These are phyloP conservation scores for Neurospora tetraspora DNA, from an alignment of 495 filamentous ascomycete genomes.

Conservation along the genomic window DNA sequence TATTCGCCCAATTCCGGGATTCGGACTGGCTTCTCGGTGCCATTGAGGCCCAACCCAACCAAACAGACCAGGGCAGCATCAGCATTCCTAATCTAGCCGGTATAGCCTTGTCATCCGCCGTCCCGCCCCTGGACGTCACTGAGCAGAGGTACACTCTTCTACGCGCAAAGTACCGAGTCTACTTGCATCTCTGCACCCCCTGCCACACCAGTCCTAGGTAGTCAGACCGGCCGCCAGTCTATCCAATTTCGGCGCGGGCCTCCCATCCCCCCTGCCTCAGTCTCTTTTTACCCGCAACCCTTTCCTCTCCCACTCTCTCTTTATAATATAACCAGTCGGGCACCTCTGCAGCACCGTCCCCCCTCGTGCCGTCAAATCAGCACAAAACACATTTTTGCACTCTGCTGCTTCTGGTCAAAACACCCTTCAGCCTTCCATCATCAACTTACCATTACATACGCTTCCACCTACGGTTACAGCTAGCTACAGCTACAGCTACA, in stretches of 20 bases:
- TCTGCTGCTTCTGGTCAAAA: conserved; percentile 19
- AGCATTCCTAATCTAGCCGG: conserved; percentile 5
- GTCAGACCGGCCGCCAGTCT: conserved; percentile 3
- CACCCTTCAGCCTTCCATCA: conserved; percentile 6
- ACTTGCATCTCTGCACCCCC: not conserved
- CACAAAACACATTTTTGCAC: conserved; percentile 27
- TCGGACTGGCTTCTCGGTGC: not conserved
- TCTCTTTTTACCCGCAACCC: conserved; percentile 12
- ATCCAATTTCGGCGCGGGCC: conserved; percentile 11
- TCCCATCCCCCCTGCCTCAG: conserved; percentile 5
- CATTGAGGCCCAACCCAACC: conserved; percentile 26
- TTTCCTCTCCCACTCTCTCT: conserved; percentile 15
- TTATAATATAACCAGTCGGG: conserved; percentile 25
- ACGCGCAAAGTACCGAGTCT: not conserved
- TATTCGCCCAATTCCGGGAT: not conserved
- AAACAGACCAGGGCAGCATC: conserved; percentile 2
- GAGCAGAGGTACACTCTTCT: not conserved
- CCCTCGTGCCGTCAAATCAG: conserved; percentile 26
- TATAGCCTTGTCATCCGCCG: conserved; percentile 13
- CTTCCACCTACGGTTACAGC: conserved; percentile 1
- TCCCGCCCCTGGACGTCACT: conserved; percentile 6
- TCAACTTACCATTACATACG: conserved; percentile 1
- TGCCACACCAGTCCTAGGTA: not conserved
- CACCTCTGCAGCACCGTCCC: conserved; percentile 24
- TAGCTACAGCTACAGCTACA: conserved; percentile 4